Evolutionary conservation across 768 basidiomycete genomes (phyloP).

Genomic region (Podaxis sp.): DNA sequence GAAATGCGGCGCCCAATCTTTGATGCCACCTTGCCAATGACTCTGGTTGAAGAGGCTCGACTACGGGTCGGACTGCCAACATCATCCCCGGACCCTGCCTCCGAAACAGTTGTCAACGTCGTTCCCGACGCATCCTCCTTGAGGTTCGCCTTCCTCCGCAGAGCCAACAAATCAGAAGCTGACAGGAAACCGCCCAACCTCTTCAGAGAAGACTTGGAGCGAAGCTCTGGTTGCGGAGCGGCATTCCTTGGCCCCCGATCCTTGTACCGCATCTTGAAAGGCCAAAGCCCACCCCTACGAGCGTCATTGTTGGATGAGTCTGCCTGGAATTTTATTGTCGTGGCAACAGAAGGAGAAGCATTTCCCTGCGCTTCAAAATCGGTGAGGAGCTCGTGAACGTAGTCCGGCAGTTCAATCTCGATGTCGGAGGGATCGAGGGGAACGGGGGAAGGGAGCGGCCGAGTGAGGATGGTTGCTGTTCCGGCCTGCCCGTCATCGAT

Average conservation of each 20-base stretch:
- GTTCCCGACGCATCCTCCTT: background rate
- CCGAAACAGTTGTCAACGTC: constrained; percentile 2
- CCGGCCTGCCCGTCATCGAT: constrained; percentile 8
- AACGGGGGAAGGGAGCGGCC: background rate
- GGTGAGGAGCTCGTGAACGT: constrained; percentile 14
- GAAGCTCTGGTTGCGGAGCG: background rate
- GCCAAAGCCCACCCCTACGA: background rate
- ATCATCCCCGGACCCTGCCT: background rate
- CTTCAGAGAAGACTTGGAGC: constrained; percentile 7
- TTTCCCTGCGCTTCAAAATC: constrained; percentile 9
- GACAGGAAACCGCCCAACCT: constrained; percentile 4
- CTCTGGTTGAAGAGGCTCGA: background rate
- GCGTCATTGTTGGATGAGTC: background rate
- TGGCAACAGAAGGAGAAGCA: background rate
- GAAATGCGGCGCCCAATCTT: constrained; percentile 6
- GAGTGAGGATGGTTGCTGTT: constrained; percentile 12
- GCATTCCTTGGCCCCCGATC: background rate
- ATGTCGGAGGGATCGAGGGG: constrained; percentile 12
- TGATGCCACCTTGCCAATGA: background rate
- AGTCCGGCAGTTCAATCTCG: constrained; percentile 11
- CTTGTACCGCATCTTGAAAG: background rate
- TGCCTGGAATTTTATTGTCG: background rate
- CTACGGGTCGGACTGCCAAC: background rate
- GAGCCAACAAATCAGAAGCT: background rate
- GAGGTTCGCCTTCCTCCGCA: constrained; percentile 5